Evolutionary conservation across 2,329 filamentous ascomycete species (phyloP), one percentile per base, ranked within the genome.

Genomic region (Albophoma yamanashiensis): DNA sequence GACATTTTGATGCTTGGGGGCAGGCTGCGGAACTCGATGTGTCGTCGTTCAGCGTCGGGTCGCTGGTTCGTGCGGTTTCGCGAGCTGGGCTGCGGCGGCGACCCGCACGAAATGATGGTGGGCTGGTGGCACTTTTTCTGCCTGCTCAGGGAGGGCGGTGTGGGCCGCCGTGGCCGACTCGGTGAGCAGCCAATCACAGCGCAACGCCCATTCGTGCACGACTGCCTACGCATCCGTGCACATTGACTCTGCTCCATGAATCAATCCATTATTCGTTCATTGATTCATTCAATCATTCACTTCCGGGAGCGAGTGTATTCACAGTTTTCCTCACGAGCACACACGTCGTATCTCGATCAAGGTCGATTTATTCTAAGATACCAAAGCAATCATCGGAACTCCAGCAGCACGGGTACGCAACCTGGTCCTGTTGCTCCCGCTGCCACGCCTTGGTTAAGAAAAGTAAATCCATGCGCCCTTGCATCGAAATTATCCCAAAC

Each of bases 1-100:
- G 92, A 97, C 94, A 97, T 97, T 58, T 63, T 74, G 67, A 62
- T 59, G 63, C 45, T 62, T 59, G 45, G 50, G 52, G 55, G 60
- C 63, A 64, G 59, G 63, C 59, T 57, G 61, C 59, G 55, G 62
- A 64, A 36, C 43, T 47, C 20, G 45, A 55, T 12, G 39, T 58
- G 50, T 58, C 34, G 62, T 63, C 42, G 55, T 58, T 60, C 58
- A 59, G 63, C 62, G 59, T 61, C 58, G 59, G 58, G 60, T 50
- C 39, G 56, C 43, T 27, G 42, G 31, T 40, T 67, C 27, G 64
- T 66, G 64, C 70, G 67, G 68, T 66, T 67, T 66, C 64, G 68
- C 68, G 67, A 69, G 67, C 68, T 70, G 64, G 27, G 63, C 52
- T n/a, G 58, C 59, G 61, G 61, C 64, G 63, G 64, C 68, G 67